Conservation (phyloP, 768 basidiomycete species). For the Leccinum barrowsii region DNA sequence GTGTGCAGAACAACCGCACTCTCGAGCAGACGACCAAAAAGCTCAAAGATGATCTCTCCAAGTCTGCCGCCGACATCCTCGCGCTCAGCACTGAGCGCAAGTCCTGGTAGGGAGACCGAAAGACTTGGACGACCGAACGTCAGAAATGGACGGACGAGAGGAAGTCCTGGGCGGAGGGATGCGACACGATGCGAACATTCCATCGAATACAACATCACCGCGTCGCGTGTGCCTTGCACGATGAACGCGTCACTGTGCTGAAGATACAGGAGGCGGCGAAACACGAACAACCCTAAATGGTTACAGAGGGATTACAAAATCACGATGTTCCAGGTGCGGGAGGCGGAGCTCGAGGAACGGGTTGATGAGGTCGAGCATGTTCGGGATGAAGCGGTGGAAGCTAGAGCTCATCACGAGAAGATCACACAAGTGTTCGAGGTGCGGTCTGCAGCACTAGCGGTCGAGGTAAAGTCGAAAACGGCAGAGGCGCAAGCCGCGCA, state of each 20-base stretch:
- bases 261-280: slow-evolving; percentile 53
- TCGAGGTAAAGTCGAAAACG: slow-evolving; percentile 38
- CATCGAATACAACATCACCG: slow-evolving; percentile 65
- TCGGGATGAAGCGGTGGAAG: slow-evolving; percentile 28
- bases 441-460: slow-evolving; percentile 32
- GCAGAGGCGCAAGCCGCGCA: slow-evolving; percentile 37
- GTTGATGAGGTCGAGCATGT: slow-evolving; percentile 52
- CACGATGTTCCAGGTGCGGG: slow-evolving; percentile 62
- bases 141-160: slow-evolving; percentile 52
- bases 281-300: slow-evolving; percentile 52
- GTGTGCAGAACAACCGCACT: slow-evolving; percentile 37
- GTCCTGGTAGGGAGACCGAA: slow-evolving; percentile 26
- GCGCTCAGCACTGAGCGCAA: slow-evolving; percentile 40
- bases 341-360: slow-evolving; percentile 54
- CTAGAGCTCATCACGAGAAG: slow-evolving; percentile 22
- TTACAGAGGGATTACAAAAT: slow-evolving; percentile 66
- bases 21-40: slow-evolving; percentile 60
- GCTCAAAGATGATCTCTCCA: slow-evolving; percentile 47
- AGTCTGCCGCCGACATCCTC: slow-evolving; percentile 25
- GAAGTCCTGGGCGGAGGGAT: slow-evolving; percentile 57
- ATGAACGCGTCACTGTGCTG: slow-evolving; percentile 47
- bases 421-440: slow-evolving; percentile 28
- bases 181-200: slow-evolving; percentile 57
- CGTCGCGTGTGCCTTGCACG: slow-evolving; percentile 50
- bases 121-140: slow-evolving; percentile 19